Evolutionary conservation across 1,284 basidiomycete species (phyloP).

Genomic region (Ganoderma sp.): DNA sequence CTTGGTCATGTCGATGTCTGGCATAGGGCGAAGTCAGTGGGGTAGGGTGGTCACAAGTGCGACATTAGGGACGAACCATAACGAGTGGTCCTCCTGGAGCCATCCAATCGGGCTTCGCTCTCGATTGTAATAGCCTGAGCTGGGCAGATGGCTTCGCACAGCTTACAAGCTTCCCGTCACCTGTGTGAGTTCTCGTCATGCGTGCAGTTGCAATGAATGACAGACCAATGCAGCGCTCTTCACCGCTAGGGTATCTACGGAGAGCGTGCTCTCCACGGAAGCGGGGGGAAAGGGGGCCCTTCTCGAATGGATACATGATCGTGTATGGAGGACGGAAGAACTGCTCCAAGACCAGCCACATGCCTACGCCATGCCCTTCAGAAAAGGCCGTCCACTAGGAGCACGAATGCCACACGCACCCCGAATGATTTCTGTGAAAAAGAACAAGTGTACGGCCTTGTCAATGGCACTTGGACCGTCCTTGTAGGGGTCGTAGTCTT

Average conservation of each 20-base stretch:
- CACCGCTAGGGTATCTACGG: constrained; percentile 95
- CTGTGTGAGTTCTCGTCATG: constrained; percentile 14
- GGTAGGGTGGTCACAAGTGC: constrained; percentile 20
- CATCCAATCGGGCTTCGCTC: constrained; percentile 94
- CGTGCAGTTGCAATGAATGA: constrained; percentile 24
- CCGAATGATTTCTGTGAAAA: constrained; percentile 98
- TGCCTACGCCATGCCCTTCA: constrained; percentile 60
- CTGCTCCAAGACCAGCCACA: constrained; percentile 99
- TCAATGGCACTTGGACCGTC: constrained; percentile 88
- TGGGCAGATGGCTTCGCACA: constrained; percentile 99
- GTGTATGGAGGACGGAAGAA: constrained; percentile 98
- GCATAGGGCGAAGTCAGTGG: constrained; percentile 18
- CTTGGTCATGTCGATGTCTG: constrained; percentile 96
- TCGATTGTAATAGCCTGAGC: constrained; percentile 99
- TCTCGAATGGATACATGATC: constrained; percentile 98
- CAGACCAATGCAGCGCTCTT: constrained; percentile 97
- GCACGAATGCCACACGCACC: constrained; percentile 56
- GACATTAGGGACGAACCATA: constrained; percentile 66
- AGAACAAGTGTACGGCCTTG: constrained; percentile 96
- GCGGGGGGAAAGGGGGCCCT: constrained; percentile 95
- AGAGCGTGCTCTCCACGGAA: constrained; percentile 99
- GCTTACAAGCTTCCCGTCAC: constrained; percentile 83
- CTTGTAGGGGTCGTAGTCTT: constrained; percentile 69
- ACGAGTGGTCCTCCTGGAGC: constrained; percentile 95
- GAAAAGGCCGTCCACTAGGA: constrained; percentile 15